A percentile compares a stretch with the other conserved stretches of the same genome.
These are phyloP conservation scores for Calocybe cyanea DNA, from an alignment of 768 basidiomycete species.

Conservation along the genomic window DNA sequence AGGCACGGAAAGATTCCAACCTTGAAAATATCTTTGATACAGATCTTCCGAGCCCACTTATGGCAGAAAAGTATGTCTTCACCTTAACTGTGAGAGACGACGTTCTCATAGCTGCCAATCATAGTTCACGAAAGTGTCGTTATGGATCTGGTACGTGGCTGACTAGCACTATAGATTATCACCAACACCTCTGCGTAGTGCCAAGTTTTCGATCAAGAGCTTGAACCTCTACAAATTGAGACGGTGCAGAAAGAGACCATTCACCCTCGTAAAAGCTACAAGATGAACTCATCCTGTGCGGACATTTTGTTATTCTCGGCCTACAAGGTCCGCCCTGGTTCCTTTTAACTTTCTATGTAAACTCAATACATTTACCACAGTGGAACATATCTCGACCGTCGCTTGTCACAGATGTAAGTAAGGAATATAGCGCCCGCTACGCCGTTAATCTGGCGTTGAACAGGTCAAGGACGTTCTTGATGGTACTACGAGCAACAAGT, in stretches of 20 bases:
- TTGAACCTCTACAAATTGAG: constrained; percentile 97
- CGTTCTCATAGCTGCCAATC: constrained; percentile 6
- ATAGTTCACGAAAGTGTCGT: constrained; percentile 87
- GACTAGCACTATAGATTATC: background rate
- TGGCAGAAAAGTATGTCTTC: constrained; percentile 93
- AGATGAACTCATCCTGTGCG: constrained; percentile 99
- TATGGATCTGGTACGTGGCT: constrained; percentile 69
- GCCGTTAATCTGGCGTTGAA: constrained; percentile 3
- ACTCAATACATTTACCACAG: constrained; percentile 31
- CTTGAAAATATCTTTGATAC: constrained; percentile 97
- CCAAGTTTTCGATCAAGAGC: constrained; percentile 98
- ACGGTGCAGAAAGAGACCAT: constrained; percentile 99
- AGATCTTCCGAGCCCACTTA: constrained; percentile 99
- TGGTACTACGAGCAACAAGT: constrained; percentile 98
- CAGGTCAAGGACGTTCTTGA: constrained; percentile 88
- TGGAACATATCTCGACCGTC: constrained; percentile 99
- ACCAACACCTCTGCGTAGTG: constrained; percentile 43
- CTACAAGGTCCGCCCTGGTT: constrained; percentile 55
- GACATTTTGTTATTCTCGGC: constrained; percentile 97
- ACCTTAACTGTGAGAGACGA: constrained; percentile 21
- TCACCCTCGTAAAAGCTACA: constrained; percentile 99
- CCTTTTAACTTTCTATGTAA: background rate
- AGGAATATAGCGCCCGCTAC: background rate
- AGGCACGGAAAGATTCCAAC: constrained; percentile 99
- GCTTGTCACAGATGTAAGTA: constrained; percentile 66